These are phyloP conservation scores for Russula emetica DNA, from an alignment of 768 basidiomycete genomes.

Conservation along the genomic window DNA sequence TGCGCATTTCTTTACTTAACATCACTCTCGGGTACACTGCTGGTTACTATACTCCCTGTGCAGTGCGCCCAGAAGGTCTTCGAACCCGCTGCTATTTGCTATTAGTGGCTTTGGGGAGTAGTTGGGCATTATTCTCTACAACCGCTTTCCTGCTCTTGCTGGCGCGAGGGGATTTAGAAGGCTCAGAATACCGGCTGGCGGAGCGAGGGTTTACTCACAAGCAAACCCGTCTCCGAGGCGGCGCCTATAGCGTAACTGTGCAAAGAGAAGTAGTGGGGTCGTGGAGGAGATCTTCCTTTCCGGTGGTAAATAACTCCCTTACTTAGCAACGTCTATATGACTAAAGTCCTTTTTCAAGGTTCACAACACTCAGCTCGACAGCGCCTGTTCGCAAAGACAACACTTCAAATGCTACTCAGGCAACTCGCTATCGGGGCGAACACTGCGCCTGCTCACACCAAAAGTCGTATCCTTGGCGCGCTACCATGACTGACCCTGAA, in stretches of 20 bases:
- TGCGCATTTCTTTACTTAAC: no score
- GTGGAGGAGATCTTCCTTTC: no score
- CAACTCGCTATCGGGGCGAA: no score
- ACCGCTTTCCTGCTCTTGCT: slow-evolving; percentile 77
- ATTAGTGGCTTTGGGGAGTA: slow-evolving; percentile 81
- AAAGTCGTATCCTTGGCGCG: no score
- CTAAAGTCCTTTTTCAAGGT: no score
- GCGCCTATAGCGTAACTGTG: slow-evolving; percentile 30
- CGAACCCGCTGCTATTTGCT: slow-evolving; percentile 72
- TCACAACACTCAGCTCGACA: no score
- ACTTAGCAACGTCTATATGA: no score
- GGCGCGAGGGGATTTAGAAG: slow-evolving; percentile 31
- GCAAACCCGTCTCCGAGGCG: background rate
- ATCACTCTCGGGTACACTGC: slow-evolving; percentile 39
- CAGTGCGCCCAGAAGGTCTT: slow-evolving; percentile 61
- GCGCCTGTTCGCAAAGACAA: no score
- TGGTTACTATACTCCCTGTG: slow-evolving; percentile 74
- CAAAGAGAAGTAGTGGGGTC: slow-evolving; percentile 45
- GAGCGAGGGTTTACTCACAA: background rate
- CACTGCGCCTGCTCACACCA: no score
- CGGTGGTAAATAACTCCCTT: no score
- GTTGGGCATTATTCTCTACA: slow-evolving; percentile 69
- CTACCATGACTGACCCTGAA: no score
- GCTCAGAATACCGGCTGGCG: background rate
- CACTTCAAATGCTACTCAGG: no score